These are phyloP conservation scores for Aspergillus conjunctus DNA, from an alignment of 495 filamentous ascomycete genomes.

Conservation along the genomic window DNA sequence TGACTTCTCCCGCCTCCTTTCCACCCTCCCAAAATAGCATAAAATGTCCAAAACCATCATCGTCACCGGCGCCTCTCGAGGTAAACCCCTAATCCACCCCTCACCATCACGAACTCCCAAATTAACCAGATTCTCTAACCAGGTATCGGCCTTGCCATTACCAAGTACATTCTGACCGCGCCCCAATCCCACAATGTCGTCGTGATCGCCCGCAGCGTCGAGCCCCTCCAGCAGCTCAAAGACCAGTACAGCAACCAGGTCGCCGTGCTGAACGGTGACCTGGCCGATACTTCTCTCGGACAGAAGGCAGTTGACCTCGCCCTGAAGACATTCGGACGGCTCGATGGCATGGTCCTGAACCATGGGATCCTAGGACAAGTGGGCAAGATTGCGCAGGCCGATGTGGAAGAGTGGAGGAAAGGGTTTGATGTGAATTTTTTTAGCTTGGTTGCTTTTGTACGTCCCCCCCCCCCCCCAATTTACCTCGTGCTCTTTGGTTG, in stretches of 20 bases:
- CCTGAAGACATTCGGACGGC: conserved; percentile 61
- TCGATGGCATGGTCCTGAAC: conserved; percentile 86
- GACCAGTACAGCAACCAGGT: conserved; percentile 66
- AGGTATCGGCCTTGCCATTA: conserved; percentile 82
- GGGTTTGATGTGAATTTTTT: conserved; percentile 84
- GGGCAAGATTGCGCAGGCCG: conserved; percentile 64
- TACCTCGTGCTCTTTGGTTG: neutral
- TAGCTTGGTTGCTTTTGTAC: conserved; percentile 74
- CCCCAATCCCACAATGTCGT: conserved; percentile 67
- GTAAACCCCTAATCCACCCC: conserved; percentile 32
- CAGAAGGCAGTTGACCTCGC: conserved; percentile 64
- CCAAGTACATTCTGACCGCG: conserved; percentile 68
- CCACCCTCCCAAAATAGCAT: neutral
- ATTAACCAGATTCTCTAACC: conserved; percentile 6
- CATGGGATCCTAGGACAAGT: conserved; percentile 82
- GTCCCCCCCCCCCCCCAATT: conserved; percentile 23
- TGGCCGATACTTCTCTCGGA: conserved; percentile 65
- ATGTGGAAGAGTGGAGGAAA: conserved; percentile 71
- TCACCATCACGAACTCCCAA: conserved; percentile 3
- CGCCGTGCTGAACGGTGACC: conserved; percentile 72
- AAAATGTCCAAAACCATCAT: conserved; percentile 58
- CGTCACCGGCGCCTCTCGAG: conserved; percentile 64
- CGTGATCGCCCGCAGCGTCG: conserved; percentile 69
- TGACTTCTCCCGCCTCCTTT: neutral
- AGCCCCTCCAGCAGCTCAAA: conserved; percentile 67